Conservation (phyloP, 208 protist species). For the Trypanosoma lewisi region DNA sequence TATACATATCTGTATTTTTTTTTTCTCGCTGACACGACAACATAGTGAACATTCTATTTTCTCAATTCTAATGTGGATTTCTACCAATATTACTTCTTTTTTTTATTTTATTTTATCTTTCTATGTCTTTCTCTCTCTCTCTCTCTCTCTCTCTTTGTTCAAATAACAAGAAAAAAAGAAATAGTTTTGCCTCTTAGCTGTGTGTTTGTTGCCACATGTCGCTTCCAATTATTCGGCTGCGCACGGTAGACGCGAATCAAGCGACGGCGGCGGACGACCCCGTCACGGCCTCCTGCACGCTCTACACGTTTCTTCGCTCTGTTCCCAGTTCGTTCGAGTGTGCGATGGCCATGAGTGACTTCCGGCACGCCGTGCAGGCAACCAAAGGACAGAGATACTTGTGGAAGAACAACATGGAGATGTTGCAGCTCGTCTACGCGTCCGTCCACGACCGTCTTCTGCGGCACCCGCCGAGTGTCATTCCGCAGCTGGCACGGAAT, state of each 20-base stretch:
- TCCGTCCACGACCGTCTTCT: slow-evolving; percentile 49
- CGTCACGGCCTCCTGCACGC: slow-evolving; percentile 45
- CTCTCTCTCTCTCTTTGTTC: background rate
- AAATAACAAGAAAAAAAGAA: background rate
- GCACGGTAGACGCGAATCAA: slow-evolving; percentile 40
- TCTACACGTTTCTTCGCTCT: slow-evolving; percentile 84
- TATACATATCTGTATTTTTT: too few relatives aligned
- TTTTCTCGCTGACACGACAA: background rate
- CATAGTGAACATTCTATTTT: background rate
- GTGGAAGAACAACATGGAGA: slow-evolving; percentile 26
- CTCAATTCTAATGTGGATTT: background rate
- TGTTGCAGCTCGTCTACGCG: slow-evolving; percentile 43
- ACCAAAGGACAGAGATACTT: slow-evolving; percentile 13
- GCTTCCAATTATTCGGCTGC: slow-evolving; percentile 72
- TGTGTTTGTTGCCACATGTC: slow-evolving; percentile 13
- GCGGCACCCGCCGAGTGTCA: slow-evolving; percentile 39
- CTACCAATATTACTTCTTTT: too few relatives aligned
- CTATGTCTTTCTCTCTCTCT: slow-evolving; percentile 1
- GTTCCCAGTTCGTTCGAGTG: slow-evolving; percentile 45
- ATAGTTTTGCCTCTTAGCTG: background rate
- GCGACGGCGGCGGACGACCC: slow-evolving; percentile 46
- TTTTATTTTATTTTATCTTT: background rate
- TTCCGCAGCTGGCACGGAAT: slow-evolving; percentile 29
- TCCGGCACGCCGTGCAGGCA: slow-evolving; percentile 36
- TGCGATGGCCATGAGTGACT: slow-evolving; percentile 45